These are phyloP conservation scores for Kluyveromyces sp. DNA, from an alignment of 1,139 yeast species.

Conservation along the genomic window DNA sequence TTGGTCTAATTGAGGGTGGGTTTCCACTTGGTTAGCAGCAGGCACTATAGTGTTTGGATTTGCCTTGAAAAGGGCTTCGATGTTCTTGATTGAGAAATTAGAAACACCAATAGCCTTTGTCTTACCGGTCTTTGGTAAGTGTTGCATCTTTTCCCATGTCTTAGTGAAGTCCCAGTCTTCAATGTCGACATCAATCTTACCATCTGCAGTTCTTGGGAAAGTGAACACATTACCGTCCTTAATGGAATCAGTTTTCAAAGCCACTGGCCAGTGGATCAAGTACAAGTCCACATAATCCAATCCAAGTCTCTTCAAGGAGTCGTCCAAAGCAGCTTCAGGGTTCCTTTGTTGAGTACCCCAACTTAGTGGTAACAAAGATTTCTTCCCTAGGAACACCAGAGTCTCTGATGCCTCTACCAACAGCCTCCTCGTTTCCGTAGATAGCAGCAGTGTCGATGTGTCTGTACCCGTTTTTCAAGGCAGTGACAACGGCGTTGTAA, in stretches of 20 bases:
- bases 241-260: constrained; percentile 40
- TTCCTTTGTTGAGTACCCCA: constrained; percentile 63
- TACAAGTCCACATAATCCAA: constrained; percentile 78
- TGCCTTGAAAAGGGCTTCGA: constrained; percentile 45
- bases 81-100: constrained; percentile 52
- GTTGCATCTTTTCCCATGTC: constrained; percentile 66
- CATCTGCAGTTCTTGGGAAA: constrained; percentile 38
- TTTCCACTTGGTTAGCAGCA: constrained; percentile 65
- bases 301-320: constrained; percentile 57
- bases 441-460: constrained; percentile 76
- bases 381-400: constrained; percentile 65
- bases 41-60: constrained; percentile 51
- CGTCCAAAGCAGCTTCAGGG: constrained; percentile 51
- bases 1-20: constrained; percentile 72
- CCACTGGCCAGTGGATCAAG: constrained; percentile 83
- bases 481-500: constrained; percentile 53
- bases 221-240: constrained; percentile 31
- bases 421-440: constrained; percentile 58
- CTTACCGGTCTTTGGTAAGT: constrained; percentile 49
- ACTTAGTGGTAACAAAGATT: constrained; percentile 70
- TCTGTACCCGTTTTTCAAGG: constrained; percentile 62
- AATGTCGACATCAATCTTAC: constrained; percentile 36
- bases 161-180: constrained; percentile 49
- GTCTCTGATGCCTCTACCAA: constrained; percentile 60
- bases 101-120: constrained; percentile 72